Evolutionary conservation across 2,329 filamentous ascomycete genomes (phyloP), one percentile per base, ranked within the genome.

Genomic region (Colletotrichum theobromicola): DNA sequence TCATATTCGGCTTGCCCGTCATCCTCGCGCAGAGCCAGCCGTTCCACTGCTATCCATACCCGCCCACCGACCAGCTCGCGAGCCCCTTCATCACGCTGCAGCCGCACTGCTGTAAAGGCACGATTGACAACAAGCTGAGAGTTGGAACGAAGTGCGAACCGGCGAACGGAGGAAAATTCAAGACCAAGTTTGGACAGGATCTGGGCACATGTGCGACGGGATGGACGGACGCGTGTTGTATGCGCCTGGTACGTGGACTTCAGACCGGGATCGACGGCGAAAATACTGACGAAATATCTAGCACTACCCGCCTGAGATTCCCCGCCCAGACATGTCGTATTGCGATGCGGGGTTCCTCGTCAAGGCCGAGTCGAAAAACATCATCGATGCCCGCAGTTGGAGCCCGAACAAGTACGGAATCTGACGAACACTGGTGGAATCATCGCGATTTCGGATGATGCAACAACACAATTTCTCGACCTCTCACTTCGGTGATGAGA

Each of bases 1-100:
- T 76, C 24, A 32, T 75, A 2, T 26, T 76, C 21, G 75, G 72
- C 24, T 26, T 75, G 34, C 75, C 75, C 32, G 28, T 72, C 30
- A 71, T 75, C 16, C 64, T 68, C n/a, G 72, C 75, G 10, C 67
- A 76, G 28, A 60, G 74, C 26, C 42, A 74, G 16, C 70, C 75
- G 18, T 76, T 76, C 63, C 75, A 76, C 37, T 76, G 75, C 67
- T 75, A 68, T 26, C 72, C 75, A 9, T 76, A 72, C 58, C 72
- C 67, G 34, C 37, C 67, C 30, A 26, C 57, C 46, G 67, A 75
- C 28, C 35, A 55, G 26, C 67, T 75, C 37, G 35, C 66, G n/a
- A 67, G 64, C 37, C 67, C 62, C 4, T 76, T 76, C 72, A 65
- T 67, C 63, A 64, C 62, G 13, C 26, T 76, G 37, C 24, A 75